phyloP scores from a whole-genome alignment of 805 yeast genomes.

The Diddensiella transvaalensis region DNA sequence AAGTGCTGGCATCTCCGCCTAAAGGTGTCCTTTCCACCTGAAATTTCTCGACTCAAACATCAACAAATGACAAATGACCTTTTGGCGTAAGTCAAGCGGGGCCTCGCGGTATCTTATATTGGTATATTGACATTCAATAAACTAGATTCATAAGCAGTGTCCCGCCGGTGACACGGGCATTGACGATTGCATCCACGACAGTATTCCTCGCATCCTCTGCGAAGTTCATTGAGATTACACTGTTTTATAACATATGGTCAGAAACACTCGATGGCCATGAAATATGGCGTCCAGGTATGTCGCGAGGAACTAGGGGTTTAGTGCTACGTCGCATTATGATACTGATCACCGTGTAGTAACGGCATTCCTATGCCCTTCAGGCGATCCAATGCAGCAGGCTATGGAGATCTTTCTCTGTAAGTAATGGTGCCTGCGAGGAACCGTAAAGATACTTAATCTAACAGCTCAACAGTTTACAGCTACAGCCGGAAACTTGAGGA shows the following conservation, averaged over 20 bases:
- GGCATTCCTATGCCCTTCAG: conserved; percentile 20
- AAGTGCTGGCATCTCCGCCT: no score
- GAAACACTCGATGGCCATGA: conserved; percentile 13
- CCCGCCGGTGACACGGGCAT: conserved; percentile 25
- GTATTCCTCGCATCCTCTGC: conserved; percentile 14
- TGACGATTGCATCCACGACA: conserved; percentile 15
- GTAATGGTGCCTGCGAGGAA: conserved; percentile 1
- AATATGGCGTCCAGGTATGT: conserved; percentile 27
- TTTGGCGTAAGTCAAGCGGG: conserved; percentile 11
- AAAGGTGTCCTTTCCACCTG: no score
- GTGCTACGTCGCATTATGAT: not conserved
- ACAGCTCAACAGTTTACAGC: conserved; percentile 23
- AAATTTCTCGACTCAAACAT: no score
- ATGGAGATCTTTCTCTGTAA: conserved; percentile 21
- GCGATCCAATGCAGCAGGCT: conserved; percentile 19
- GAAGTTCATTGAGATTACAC: conserved; percentile 2
- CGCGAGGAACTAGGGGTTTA: not conserved
- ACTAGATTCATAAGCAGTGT: conserved; percentile 19
- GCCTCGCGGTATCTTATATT: no score
- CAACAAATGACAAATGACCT: conserved; percentile 10
- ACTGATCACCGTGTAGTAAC: conserved; percentile 18
- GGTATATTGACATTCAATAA: not conserved
- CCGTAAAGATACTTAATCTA: not conserved
- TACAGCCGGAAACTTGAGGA: conserved; percentile 23
- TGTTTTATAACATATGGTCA: conserved; percentile 20